A percentile compares a stretch with the other conserved stretches of the same genome.
phyloP scores from a whole-genome alignment of 495 filamentous ascomycete genomes.

The Hypoxylon fuscum region DNA sequence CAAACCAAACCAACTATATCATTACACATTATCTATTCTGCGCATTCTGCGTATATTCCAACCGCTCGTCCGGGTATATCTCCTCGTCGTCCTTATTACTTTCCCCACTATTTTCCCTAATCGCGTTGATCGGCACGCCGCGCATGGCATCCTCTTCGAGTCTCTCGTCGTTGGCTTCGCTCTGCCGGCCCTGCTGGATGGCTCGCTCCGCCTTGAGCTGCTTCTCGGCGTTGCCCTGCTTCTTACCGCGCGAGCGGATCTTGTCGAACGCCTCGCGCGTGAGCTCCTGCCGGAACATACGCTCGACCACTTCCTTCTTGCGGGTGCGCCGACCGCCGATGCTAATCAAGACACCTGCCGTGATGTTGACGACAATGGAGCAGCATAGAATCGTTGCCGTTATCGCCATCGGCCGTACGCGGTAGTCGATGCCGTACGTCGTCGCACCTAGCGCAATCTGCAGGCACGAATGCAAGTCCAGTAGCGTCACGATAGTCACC shows the following conservation, averaged over 20 bases:
- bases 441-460: slow-evolving; percentile 79
- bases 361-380: slow-evolving; percentile 76
- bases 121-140: slow-evolving; percentile 10
- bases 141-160: slow-evolving; percentile 25
- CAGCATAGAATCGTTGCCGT: slow-evolving; percentile 83
- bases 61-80: slow-evolving; percentile 24
- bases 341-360: slow-evolving; percentile 74
- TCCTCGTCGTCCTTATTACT: slow-evolving; percentile 7
- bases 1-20: background rate
- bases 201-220: slow-evolving; percentile 47
- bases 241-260: slow-evolving; percentile 58
- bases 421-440: slow-evolving; percentile 76
- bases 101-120: background rate
- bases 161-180: slow-evolving; percentile 37
- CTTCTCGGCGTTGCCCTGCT: slow-evolving; percentile 64
- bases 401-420: slow-evolving; percentile 68
- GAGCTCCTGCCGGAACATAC: slow-evolving; percentile 74
- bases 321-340: slow-evolving; percentile 75
- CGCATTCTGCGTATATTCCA: slow-evolving; percentile 5
- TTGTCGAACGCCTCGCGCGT: slow-evolving; percentile 77
- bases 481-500: slow-evolving; percentile 74
- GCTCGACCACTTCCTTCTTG: slow-evolving; percentile 84
- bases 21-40: slow-evolving; percentile 34
- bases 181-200: slow-evolving; percentile 40
- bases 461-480: slow-evolving; percentile 77